These are phyloP conservation scores for Trichoderma oligosporum DNA, from an alignment of 2,329 filamentous ascomycete genomes.

Conservation along the genomic window DNA sequence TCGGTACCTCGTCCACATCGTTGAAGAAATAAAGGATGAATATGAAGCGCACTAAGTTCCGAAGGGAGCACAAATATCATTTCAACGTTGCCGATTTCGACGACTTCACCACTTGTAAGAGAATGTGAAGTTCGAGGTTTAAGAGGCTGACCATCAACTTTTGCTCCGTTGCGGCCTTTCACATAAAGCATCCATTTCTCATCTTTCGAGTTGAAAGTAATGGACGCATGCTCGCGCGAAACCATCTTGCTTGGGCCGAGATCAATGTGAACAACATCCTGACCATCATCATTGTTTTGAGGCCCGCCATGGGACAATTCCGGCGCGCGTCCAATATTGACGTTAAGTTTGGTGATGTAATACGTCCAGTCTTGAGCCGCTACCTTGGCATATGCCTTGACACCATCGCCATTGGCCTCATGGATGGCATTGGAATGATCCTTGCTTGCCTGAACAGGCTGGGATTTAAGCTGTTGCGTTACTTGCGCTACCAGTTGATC, in stretches of 20 bases:
- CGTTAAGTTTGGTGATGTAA: constrained; percentile 70
- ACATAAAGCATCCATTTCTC: constrained; percentile 80
- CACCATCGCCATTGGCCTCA: constrained; percentile 57
- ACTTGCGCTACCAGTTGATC: constrained; percentile 56
- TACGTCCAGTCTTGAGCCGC: constrained; percentile 80
- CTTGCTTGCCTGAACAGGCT: constrained; percentile 55
- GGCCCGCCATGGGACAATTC: constrained; percentile 42
- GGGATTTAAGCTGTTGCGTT: constrained; percentile 48
- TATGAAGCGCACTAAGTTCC: constrained; percentile 60
- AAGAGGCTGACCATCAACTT: constrained; percentile 70
- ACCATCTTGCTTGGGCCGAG: constrained; percentile 80
- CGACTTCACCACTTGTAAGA: constrained; percentile 80
- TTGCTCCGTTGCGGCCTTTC: constrained; percentile 87
- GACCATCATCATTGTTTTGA: constrained; percentile 42
- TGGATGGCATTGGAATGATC: constrained; percentile 63
- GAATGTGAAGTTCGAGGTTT: constrained; percentile 62
- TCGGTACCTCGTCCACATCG: constrained; percentile 55
- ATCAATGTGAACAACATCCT: constrained; percentile 73
- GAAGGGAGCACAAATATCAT: constrained; percentile 98
- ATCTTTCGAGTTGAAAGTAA: constrained; percentile 64
- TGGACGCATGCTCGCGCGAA: constrained; percentile 71
- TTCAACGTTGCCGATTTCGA: constrained; percentile 88
- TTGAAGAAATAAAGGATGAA: constrained; percentile 66
- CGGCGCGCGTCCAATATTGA: constrained; percentile 71
- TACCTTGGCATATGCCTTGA: constrained; percentile 77